Conservation (phyloP, 306 rosid genomes). For the Oxytropis ochrocephala region DNA sequence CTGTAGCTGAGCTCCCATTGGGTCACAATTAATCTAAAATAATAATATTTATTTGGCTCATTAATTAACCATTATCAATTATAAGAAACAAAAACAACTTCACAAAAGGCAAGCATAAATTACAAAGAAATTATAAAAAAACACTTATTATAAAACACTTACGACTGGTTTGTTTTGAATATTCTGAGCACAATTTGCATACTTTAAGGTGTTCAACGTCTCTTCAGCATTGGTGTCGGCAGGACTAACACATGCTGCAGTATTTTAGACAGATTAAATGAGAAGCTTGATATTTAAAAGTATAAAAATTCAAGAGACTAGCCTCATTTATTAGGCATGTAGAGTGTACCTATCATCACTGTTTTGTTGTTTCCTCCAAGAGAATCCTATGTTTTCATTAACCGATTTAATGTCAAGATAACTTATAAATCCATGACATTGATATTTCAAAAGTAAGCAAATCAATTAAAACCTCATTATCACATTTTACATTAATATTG, state of each 20-base stretch:
- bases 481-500: not conserved
- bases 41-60: slow-evolving; percentile 1
- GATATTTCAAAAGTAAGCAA: not conserved
- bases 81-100: not conserved
- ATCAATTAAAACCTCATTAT: not conserved
- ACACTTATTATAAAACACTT: slow-evolving; percentile 31
- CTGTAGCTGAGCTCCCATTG: slow-evolving; percentile 72
- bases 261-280: slow-evolving; percentile 9
- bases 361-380: slow-evolving; percentile 99
- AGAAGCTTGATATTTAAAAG: not conserved
- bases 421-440: not conserved
- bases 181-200: slow-evolving; percentile 97
- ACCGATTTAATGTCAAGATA: slow-evolving; percentile 12
- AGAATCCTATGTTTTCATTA: slow-evolving; percentile 63
- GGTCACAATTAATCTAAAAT: slow-evolving; percentile 82
- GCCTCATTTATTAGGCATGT: not conserved
- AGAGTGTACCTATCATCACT: slow-evolving; percentile 79
- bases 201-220: slow-evolving; percentile 91
- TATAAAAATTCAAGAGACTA: not conserved
- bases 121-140: not conserved
- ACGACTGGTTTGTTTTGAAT: slow-evolving; percentile 95
- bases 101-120: not conserved
- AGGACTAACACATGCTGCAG: slow-evolving; percentile 94
- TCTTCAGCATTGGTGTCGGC: slow-evolving; percentile 98
- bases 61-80: not conserved